Percentiles rank a stretch among this genome's conserved stretches.
Conservation (phyloP, 2,329 filamentous ascomycete species). For the Aspergillus caelatus region DNA sequence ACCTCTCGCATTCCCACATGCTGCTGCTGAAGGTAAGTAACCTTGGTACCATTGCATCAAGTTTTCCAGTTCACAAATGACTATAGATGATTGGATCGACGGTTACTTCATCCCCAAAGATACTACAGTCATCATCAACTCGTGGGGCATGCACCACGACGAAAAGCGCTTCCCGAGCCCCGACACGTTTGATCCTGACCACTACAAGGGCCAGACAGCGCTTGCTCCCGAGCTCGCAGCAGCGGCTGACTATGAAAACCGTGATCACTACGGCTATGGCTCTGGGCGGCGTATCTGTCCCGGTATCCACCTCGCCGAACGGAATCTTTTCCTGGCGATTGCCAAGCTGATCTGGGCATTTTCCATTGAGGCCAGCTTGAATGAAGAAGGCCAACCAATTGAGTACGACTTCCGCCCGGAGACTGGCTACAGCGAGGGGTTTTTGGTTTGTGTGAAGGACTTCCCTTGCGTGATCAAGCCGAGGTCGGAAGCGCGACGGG, state of each 20-base stretch:
- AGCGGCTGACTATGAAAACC: constrained; percentile 25
- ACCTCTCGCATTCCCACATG: constrained; percentile 57
- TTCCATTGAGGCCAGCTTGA: neutral
- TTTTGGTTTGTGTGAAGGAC: neutral
- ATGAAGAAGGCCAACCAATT: neutral
- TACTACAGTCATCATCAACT: constrained; percentile 47
- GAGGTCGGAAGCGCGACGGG: neutral
- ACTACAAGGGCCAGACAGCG: constrained; percentile 24
- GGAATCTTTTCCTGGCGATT: constrained; percentile 52
- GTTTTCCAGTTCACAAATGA: too few relatives aligned
- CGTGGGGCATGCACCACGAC: constrained; percentile 53
- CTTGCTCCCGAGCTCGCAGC: constrained; percentile 39
- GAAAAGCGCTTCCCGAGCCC: constrained; percentile 41
- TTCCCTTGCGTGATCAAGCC: neutral
- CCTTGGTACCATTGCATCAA: too few relatives aligned
- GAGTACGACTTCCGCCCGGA: neutral
- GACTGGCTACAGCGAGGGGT: neutral
- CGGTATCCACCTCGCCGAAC: constrained; percentile 55
- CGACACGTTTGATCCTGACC: constrained; percentile 35
- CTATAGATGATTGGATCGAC: constrained; percentile 38
- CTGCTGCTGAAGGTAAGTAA: constrained; percentile 29
- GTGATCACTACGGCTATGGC: constrained; percentile 41
- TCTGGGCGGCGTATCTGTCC: constrained; percentile 28
- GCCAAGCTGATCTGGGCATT: constrained; percentile 56
- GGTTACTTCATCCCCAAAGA: constrained; percentile 53